Percentiles rank a stretch among this genome's conserved stretches.
These are phyloP conservation scores for Anisogramma anomala DNA, from an alignment of 2,329 filamentous ascomycete species.

Conservation along the genomic window DNA sequence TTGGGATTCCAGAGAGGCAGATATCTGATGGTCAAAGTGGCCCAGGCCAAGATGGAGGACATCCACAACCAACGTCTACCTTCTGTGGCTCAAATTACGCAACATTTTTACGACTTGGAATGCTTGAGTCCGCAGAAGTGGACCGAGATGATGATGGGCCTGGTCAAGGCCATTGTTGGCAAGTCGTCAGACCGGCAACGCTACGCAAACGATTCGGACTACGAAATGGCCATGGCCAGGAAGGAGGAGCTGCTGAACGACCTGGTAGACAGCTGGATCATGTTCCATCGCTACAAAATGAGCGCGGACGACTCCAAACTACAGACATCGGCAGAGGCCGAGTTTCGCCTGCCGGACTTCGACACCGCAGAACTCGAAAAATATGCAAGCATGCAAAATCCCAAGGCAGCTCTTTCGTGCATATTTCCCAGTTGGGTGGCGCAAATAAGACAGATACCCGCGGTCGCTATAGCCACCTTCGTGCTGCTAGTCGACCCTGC, in stretches of 20 bases:
- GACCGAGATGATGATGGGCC: conserved; percentile 23
- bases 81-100: conserved; percentile 27
- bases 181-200: conserved; percentile 18
- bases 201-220: no score
- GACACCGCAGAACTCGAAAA: conserved; percentile 6
- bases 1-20: conserved; percentile 18
- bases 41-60: conserved; percentile 23
- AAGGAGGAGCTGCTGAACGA: conserved; percentile 26
- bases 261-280: conserved; percentile 30
- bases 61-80: conserved; percentile 24
- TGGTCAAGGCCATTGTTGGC: conserved; percentile 24
- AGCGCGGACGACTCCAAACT: neutral
- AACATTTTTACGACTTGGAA: conserved; percentile 25
- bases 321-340: conserved; percentile 14
- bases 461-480: conserved; percentile 29
- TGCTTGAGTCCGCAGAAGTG: conserved; percentile 24
- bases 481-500: conserved; percentile 26
- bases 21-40: conserved; percentile 22
- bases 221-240: conserved; percentile 21
- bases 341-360: conserved; percentile 18
- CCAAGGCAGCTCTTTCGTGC: conserved; percentile 21
- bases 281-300: conserved; percentile 23
- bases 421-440: conserved; percentile 22
- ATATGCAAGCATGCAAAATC: conserved; percentile 17
- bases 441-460: conserved; percentile 21